Percentiles rank a stretch among this genome's conserved stretches.
Evolutionary conservation across 441 rosid species (phyloP).

Genomic region (Eutrema salsugineum): DNA sequence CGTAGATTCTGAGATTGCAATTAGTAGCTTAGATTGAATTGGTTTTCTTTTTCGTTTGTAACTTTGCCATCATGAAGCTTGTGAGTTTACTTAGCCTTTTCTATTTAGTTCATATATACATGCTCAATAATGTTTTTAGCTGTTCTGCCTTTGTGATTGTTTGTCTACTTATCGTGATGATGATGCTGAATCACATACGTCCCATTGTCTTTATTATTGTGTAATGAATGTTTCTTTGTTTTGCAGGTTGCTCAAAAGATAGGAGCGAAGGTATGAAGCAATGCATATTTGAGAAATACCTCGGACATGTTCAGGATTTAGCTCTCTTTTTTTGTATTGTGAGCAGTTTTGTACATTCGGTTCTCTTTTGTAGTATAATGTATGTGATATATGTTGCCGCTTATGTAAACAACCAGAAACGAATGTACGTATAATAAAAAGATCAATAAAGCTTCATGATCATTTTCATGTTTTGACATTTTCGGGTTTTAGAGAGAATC

Average conservation of each 20-base stretch:
- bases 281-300: neutral
- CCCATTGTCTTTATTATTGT: no score
- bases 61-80: no score
- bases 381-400: constrained; percentile 1
- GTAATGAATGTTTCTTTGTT: neutral
- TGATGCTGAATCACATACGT: no score
- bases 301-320: constrained; percentile 14
- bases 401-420: neutral
- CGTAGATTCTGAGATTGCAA: no score
- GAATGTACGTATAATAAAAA: neutral
- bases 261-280: constrained; percentile 60
- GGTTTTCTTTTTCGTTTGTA: no score
- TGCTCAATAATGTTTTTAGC: no score
- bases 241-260: constrained; percentile 80
- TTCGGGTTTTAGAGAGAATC: no score
- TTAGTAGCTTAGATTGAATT: no score
- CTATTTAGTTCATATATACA: no score
- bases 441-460: constrained; percentile 20
- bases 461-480: neutral
- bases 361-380: neutral
- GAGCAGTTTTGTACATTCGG: constrained; percentile 21
- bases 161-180: no score
- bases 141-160: no score
- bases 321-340: neutral
- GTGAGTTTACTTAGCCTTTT: no score